These are phyloP conservation scores for Xylariaceae sp. DNA, from an alignment of 2,329 filamentous ascomycete genomes.

Conservation along the genomic window DNA sequence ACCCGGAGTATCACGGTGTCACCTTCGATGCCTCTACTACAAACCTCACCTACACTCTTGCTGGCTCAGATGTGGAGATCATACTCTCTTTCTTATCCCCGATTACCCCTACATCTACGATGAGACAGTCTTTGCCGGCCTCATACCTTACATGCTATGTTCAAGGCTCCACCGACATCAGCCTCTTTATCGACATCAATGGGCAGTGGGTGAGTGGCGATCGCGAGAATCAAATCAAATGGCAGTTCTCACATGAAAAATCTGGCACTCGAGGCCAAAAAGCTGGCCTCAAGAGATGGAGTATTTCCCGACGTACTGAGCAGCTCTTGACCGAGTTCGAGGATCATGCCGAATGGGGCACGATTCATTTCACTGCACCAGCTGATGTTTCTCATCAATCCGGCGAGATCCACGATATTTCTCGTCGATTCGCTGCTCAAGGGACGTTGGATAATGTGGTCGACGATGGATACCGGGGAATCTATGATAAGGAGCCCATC, in stretches of 20 bases:
- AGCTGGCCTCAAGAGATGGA: slow-evolving; percentile 60
- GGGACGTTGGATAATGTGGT: slow-evolving; percentile 63
- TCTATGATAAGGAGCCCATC: slow-evolving; percentile 75
- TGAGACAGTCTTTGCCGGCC: slow-evolving; percentile 78
- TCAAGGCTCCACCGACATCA: slow-evolving; percentile 59
- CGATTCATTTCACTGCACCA: slow-evolving; percentile 71
- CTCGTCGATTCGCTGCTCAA: slow-evolving; percentile 64
- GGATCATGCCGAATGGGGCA: slow-evolving; percentile 82
- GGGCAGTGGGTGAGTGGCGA: slow-evolving; percentile 81
- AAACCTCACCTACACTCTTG: slow-evolving; percentile 44
- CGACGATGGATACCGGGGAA: slow-evolving; percentile 62
- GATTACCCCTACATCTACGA: slow-evolving; percentile 74
- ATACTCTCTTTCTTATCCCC: slow-evolving; percentile 63
- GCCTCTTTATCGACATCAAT: slow-evolving; percentile 65
- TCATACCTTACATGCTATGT: slow-evolving; percentile 71
- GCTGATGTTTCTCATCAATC: slow-evolving; percentile 63
- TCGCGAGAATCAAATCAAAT: slow-evolving; percentile 62
- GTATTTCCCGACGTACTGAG: slow-evolving; percentile 54
- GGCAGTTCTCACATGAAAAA: slow-evolving; percentile 54
- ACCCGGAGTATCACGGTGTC: slow-evolving; percentile 39
- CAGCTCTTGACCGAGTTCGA: slow-evolving; percentile 68
- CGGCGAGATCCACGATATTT: slow-evolving; percentile 61
- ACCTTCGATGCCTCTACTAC: slow-evolving; percentile 47
- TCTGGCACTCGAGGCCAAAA: slow-evolving; percentile 23
- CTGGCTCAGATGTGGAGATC: slow-evolving; percentile 30